phyloP scores from a whole-genome alignment of 257 asterid species.

The Nemophila menziesii region DNA sequence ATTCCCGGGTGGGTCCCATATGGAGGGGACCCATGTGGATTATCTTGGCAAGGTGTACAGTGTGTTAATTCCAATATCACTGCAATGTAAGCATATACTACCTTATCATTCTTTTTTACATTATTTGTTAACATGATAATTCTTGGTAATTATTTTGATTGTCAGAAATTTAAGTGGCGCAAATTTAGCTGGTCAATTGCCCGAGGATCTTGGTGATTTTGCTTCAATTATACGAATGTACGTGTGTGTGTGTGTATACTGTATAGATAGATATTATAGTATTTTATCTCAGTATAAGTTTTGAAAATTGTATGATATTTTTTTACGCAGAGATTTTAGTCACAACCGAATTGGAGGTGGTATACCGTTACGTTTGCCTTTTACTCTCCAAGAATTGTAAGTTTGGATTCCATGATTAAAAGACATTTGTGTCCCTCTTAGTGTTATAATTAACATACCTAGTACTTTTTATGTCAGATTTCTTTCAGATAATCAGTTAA shows the following conservation, averaged over 20 bases:
- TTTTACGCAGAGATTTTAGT: conserved; percentile 52
- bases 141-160: conserved; percentile 6
- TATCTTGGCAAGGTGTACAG: conserved; percentile 74
- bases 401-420: conserved; percentile 12
- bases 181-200: conserved; percentile 59
- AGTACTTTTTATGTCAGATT: conserved; percentile 21
- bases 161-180: conserved; percentile 44
- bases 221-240: conserved; percentile 60
- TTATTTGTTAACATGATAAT: not conserved
- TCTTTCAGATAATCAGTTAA: conserved; percentile 62
- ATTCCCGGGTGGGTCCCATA: conserved; percentile 64
- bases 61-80: conserved; percentile 73
- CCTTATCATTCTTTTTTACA: too few relatives aligned
- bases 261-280: not conserved
- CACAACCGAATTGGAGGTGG: conserved; percentile 80
- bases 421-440: not conserved
- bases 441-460: too few relatives aligned
- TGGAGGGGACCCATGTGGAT: conserved; percentile 93
- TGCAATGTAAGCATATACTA: conserved; percentile 41
- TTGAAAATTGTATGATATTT: conserved; percentile 6
- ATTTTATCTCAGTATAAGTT: not conserved
- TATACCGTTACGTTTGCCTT: conserved; percentile 59
- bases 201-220: conserved; percentile 45
- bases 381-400: conserved; percentile 57
- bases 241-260: conserved; percentile 23